Evolutionary conservation across 2,329 filamentous ascomycete genomes (phyloP), one percentile per base, ranked within the genome.

Genomic region (Cladobotryum protrusum): DNA sequence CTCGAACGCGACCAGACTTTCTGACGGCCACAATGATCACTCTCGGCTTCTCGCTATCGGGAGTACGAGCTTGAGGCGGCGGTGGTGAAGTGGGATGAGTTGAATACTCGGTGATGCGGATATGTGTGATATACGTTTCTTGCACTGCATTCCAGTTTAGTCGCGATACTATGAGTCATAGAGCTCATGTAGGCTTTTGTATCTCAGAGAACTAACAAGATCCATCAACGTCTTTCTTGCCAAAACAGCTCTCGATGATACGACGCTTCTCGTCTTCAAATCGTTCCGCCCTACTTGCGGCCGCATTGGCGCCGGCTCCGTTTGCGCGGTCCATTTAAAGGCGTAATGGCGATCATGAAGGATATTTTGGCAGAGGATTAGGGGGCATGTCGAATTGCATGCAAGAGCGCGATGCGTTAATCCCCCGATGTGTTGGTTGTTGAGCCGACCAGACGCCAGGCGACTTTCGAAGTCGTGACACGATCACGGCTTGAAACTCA

Each of bases 121-220:
- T 91, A 66, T 99, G 93, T 18, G 93, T 99, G 62, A 99, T 99
- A 73, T 99, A 99, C 33, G 90, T 96, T 72, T 99, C 93, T 54
- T 68, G 61, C 37, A 70, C 68, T 71, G 35, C 11, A 42, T 33
- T n/a, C 20, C 12, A 12, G 40, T 56, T 57, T 52, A 63, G 56
- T 24, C 29, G n/a, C 33, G 7, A 19, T 11, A 14, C 7, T 19
- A 14, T 12, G 14, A 13, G 14, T 20, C 13, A 24, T 40, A 14
- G 36, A 29, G 24, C 24, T 9, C 24, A 29, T 29, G 24, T 35
- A 33, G 43, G n/a, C 13, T 13, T 17, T 20, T 20, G 19, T 29
- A 9, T 43, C 41, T 20, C 14, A 32, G n/a, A 37, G 19, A 33
- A 79, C 86, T 65, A 79, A 95, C 89, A 77, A 53, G 89, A 86